A percentile compares a stretch with the other conserved stretches of the same genome.
phyloP scores from a whole-genome alignment of 129 eudicot species.

The Centaurea solstitialis region DNA sequence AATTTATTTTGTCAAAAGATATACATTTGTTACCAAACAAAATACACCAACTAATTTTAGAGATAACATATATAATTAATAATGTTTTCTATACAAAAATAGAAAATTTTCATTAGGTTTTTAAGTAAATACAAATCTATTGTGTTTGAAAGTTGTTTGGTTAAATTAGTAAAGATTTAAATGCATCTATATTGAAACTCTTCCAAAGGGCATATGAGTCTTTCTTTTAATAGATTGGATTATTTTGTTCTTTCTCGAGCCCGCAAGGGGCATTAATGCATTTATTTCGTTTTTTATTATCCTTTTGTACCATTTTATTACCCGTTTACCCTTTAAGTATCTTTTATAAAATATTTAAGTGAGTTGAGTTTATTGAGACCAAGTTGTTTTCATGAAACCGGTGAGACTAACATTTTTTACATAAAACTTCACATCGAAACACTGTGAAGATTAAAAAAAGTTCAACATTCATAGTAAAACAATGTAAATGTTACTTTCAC shows the following conservation, averaged over 20 bases:
- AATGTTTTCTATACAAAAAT: not conserved
- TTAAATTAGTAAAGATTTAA: not conserved
- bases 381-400: too few species aligned
- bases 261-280: too few species aligned
- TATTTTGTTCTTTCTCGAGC: not conserved
- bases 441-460: too few species aligned
- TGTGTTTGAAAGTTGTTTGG: not conserved
- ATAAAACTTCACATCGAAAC: too few species aligned
- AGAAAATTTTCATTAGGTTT: not conserved
- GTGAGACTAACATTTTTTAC: too few species aligned
- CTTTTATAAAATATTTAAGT: too few species aligned
- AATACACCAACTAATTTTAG: not conserved
- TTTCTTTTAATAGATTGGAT: not conserved
- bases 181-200: not conserved
- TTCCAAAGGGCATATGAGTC: not conserved
- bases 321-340: not conserved
- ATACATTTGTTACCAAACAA: not conserved
- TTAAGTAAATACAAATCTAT: not conserved
- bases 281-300: too few species aligned
- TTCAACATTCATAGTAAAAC: too few species aligned
- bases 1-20: not conserved
- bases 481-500: too few species aligned
- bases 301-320: not conserved
- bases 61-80: not conserved
- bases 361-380: too few species aligned